Conservation (phyloP, 2,329 filamentous ascomycete genomes). For the Torrubiella hemipterigena region DNA sequence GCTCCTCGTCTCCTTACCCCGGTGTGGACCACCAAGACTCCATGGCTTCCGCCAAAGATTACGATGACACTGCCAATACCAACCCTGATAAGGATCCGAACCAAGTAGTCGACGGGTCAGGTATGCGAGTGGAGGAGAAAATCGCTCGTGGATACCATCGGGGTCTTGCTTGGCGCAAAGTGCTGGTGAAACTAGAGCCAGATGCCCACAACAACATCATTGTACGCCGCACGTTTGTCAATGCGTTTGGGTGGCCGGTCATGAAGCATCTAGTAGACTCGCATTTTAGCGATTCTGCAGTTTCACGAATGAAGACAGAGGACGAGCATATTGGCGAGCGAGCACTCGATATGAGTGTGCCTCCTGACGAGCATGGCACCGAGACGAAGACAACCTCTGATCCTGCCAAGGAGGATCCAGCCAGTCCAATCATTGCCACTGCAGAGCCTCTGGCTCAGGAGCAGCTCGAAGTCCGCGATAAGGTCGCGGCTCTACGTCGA, state of each 20-base stretch:
- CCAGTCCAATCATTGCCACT: too few relatives aligned
- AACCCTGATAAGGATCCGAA: conserved; percentile 27
- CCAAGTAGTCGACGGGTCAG: conserved; percentile 42
- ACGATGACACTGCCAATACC: conserved; percentile 37
- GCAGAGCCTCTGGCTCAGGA: neutral
- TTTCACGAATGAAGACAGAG: conserved; percentile 53
- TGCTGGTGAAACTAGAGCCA: conserved; percentile 86
- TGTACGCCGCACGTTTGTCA: conserved; percentile 90
- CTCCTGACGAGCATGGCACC: conserved; percentile 49
- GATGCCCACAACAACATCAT: conserved; percentile 99
- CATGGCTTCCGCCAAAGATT: conserved; percentile 32
- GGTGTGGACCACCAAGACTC: conserved; percentile 28
- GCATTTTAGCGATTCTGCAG: conserved; percentile 67
- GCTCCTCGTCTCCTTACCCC: conserved; percentile 20
- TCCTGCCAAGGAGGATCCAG: conserved; percentile 1
- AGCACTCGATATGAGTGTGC: conserved; percentile 46
- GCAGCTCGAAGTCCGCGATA: conserved; percentile 18
- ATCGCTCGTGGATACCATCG: conserved; percentile 92
- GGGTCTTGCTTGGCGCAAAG: conserved; percentile 89
- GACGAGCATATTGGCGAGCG: conserved; percentile 56
- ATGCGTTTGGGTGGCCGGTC: conserved; percentile 96
- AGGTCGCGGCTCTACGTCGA: conserved; percentile 28
- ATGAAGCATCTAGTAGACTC: conserved; percentile 89
- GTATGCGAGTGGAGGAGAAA: conserved; percentile 91
- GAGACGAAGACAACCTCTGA: conserved; percentile 38